Conservation (phyloP, 139 green algal species). For the Pleodorina starrii region DNA sequence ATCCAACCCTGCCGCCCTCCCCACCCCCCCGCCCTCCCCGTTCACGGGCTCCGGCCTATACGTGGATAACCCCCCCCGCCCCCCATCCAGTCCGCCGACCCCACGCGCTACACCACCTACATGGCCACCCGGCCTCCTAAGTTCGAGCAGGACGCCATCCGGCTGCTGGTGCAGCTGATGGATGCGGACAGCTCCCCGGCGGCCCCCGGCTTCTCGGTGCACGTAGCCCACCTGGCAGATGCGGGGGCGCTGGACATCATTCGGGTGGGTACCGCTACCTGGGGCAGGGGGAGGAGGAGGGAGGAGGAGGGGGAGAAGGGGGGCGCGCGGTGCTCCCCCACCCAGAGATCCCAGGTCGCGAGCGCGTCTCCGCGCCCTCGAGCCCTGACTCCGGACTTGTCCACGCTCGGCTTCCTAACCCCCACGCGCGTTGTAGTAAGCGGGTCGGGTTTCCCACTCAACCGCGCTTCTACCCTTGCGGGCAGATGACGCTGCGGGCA, state of each 20-base stretch:
- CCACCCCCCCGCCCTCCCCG: not conserved
- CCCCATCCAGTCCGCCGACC: constrained; percentile 61
- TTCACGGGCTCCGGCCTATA: not conserved
- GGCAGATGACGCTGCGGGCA: too few species aligned
- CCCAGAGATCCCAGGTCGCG: too few species aligned
- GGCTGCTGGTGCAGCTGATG: constrained; percentile 76
- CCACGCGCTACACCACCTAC: constrained; percentile 81
- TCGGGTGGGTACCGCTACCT: constrained; percentile 50
- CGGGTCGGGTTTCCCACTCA: too few species aligned
- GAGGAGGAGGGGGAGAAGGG: too few species aligned
- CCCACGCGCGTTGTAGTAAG: too few species aligned
- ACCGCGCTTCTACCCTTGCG: too few species aligned
- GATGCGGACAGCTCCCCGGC: constrained; percentile 53
- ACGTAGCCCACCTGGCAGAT: constrained; percentile 87
- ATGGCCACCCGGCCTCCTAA: constrained; percentile 77
- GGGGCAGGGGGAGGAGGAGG: not conserved
- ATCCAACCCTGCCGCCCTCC: not conserved
- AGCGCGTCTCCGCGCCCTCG: too few species aligned
- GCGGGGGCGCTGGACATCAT: constrained; percentile 64
- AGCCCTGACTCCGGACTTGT: too few species aligned
- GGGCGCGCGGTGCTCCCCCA: too few species aligned
- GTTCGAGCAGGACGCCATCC: constrained; percentile 84
- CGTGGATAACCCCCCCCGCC: too few species aligned
- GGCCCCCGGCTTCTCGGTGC: constrained; percentile 74
- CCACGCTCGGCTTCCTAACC: too few species aligned